Percentiles rank a stretch among this genome's conserved stretches.
These are phyloP conservation scores for Coprinopsis marcescibilis DNA, from an alignment of 768 basidiomycete species.

Conservation along the genomic window DNA sequence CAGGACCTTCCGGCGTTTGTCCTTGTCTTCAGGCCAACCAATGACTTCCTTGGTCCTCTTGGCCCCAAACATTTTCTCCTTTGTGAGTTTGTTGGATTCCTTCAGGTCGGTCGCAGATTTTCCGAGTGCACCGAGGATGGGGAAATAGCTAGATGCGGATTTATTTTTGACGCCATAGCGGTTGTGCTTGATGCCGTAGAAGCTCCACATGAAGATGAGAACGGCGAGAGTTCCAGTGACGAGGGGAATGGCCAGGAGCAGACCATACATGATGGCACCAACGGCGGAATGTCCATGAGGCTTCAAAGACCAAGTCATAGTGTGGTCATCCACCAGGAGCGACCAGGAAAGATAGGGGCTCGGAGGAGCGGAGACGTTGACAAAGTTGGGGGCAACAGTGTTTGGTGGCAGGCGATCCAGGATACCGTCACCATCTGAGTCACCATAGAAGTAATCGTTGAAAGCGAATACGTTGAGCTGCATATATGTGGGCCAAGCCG, in stretches of 20 bases:
- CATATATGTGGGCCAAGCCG: constrained; percentile 83
- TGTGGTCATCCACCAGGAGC: constrained; percentile 70
- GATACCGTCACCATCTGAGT: constrained; percentile 79
- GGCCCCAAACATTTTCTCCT: constrained; percentile 70
- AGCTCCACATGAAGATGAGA: constrained; percentile 87
- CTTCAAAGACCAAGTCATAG: constrained; percentile 69
- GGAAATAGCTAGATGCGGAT: constrained; percentile 75
- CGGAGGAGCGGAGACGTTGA: constrained; percentile 90
- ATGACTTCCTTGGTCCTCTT: constrained; percentile 69
- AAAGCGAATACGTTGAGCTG: constrained; percentile 90
- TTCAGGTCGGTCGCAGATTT: constrained; percentile 71
- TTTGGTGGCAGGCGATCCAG: constrained; percentile 91
- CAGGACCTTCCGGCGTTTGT: constrained; percentile 86
- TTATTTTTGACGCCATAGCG: constrained; percentile 81
- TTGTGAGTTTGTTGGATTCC: constrained; percentile 51
- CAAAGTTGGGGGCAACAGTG: constrained; percentile 74
- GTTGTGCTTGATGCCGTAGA: constrained; percentile 95
- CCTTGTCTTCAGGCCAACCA: constrained; percentile 94
- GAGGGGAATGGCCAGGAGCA: constrained; percentile 75
- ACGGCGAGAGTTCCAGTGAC: constrained; percentile 83
- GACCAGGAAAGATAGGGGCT: constrained; percentile 86
- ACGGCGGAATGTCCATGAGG: constrained; percentile 80
- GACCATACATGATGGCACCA: constrained; percentile 83
- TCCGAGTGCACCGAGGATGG: constrained; percentile 65
- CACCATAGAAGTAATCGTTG: constrained; percentile 92